Conservation (phyloP, 2,329 filamentous ascomycete species). For the Akanthomyces dipterigenus region DNA sequence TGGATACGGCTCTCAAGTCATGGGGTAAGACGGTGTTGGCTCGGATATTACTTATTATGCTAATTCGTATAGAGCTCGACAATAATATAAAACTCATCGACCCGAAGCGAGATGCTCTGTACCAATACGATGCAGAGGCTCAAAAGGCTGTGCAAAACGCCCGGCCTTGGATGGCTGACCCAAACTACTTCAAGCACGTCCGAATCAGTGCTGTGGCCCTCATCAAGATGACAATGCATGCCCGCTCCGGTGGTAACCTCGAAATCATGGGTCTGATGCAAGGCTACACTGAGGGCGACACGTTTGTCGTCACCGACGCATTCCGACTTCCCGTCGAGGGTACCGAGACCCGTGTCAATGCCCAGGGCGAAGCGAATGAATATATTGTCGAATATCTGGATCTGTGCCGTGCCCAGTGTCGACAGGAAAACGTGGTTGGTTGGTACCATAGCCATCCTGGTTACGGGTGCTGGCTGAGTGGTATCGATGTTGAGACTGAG, state of each 20-base stretch:
- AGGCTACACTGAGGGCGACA: slow-evolving; percentile 78
- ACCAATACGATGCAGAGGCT: slow-evolving; percentile 65
- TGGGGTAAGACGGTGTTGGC: slow-evolving; percentile 20
- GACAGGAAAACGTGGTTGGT: slow-evolving; percentile 86
- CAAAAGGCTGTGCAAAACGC: slow-evolving; percentile 59
- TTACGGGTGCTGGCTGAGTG: slow-evolving; percentile 95
- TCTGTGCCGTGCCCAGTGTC: slow-evolving; percentile 65
- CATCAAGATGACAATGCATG: slow-evolving; percentile 99
- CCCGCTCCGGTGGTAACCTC: slow-evolving; percentile 82
- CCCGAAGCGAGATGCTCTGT: slow-evolving; percentile 81
- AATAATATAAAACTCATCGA: slow-evolving; percentile 82
- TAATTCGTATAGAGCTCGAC: slow-evolving; percentile 62
- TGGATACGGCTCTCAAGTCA: slow-evolving; percentile 24
- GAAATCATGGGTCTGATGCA: slow-evolving; percentile 99
- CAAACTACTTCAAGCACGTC: slow-evolving; percentile 85
- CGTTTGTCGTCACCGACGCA: slow-evolving; percentile 88
- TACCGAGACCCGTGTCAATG: slow-evolving; percentile 97
- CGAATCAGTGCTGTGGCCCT: slow-evolving; percentile 90
- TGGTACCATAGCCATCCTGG: slow-evolving; percentile 99
- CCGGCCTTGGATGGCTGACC: slow-evolving; percentile 71
- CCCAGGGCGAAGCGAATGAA: slow-evolving; percentile 91
- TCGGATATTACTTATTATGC: neutral
- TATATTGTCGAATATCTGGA: slow-evolving; percentile 87
- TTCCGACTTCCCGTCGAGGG: slow-evolving; percentile 93
- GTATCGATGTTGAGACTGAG: slow-evolving; percentile 91